Evolutionary conservation across 805 yeast genomes (phyloP).

Genomic region (Metschnikowia drakensbergensis): DNA sequence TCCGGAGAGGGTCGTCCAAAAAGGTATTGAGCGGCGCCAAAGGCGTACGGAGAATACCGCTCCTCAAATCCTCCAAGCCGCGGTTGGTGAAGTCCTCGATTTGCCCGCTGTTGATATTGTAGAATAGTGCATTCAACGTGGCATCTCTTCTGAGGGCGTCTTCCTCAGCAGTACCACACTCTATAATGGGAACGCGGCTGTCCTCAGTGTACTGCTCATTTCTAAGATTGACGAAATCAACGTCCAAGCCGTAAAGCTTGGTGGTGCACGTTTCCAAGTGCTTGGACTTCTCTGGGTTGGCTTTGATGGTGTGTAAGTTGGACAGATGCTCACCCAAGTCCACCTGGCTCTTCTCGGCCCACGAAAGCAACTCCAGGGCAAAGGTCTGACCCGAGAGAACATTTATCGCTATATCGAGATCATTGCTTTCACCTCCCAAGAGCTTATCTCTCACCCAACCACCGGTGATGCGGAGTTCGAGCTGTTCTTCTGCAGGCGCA

Average conservation of each 20-base stretch:
- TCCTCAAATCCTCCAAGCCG: conserved; percentile 69
- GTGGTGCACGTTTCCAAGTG: conserved; percentile 97
- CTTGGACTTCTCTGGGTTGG: conserved; percentile 93
- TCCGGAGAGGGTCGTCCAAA: conserved; percentile 90
- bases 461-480: conserved; percentile 81
- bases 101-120: conserved; percentile 61
- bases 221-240: conserved; percentile 90
- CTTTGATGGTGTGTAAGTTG: conserved; percentile 74
- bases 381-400: conserved; percentile 80
- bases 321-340: conserved; percentile 22
- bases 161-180: conserved; percentile 84
- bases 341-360: conserved; percentile 28
- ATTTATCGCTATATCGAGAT: conserved; percentile 89
- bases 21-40: conserved; percentile 81
- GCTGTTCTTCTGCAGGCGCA: conserved; percentile 15
- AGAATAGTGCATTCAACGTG: conserved; percentile 87
- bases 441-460: conserved; percentile 98
- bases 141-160: conserved; percentile 96
- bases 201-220: conserved; percentile 80
- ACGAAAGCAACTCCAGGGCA: conserved; percentile 62
- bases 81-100: conserved; percentile 82
- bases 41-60: conserved; percentile 83
- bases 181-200: conserved; percentile 80
- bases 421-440: conserved; percentile 75
- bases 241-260: conserved; percentile 72